Conservation (phyloP, 2,329 filamentous ascomycete genomes). For the Volutella citrinella region DNA sequence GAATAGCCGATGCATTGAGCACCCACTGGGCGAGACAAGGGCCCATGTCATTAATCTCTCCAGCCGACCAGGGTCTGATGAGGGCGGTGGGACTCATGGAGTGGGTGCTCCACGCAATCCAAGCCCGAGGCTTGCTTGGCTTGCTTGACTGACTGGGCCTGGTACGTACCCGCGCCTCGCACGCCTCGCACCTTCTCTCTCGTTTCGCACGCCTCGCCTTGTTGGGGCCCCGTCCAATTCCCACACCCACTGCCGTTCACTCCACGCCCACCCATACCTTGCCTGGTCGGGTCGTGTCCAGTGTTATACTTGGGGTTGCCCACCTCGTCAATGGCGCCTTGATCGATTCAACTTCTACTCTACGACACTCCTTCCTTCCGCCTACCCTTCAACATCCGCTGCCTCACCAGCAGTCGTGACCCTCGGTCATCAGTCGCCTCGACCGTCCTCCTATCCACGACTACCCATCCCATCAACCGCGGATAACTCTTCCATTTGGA, state of each 20-base stretch:
- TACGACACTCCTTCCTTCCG: slow-evolving; percentile 38
- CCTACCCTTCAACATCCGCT: slow-evolving; percentile 17
- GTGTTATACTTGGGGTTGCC: no score
- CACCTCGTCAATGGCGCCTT: no score
- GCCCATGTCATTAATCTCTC: slow-evolving; percentile 35
- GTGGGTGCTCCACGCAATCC: slow-evolving; percentile 6
- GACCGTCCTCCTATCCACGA: slow-evolving; percentile 9
- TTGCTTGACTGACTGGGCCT: no score
- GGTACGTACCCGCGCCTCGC: slow-evolving; percentile 24
- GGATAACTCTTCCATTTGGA: slow-evolving; percentile 15
- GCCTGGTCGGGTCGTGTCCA: no score
- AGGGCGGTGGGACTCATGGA: slow-evolving; percentile 24
- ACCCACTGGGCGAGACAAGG: slow-evolving; percentile 31
- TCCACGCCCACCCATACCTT: no score
- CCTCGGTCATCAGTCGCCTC: slow-evolving; percentile 23
- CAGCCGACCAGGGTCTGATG: slow-evolving; percentile 30
- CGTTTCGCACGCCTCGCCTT: slow-evolving; percentile 25
- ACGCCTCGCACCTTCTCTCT: no score
- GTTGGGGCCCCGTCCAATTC: no score
- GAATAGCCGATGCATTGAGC: slow-evolving; percentile 44
- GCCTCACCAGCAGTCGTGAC: slow-evolving; percentile 23
- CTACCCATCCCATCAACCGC: no score
- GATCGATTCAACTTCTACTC: no score
- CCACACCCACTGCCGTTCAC: no score
- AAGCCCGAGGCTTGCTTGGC: slow-evolving; percentile 9